Base-by-base conservation (phyloP, 2,329 filamentous ascomycete genomes). In the Coniosporium tulheliwenetii region DNA sequence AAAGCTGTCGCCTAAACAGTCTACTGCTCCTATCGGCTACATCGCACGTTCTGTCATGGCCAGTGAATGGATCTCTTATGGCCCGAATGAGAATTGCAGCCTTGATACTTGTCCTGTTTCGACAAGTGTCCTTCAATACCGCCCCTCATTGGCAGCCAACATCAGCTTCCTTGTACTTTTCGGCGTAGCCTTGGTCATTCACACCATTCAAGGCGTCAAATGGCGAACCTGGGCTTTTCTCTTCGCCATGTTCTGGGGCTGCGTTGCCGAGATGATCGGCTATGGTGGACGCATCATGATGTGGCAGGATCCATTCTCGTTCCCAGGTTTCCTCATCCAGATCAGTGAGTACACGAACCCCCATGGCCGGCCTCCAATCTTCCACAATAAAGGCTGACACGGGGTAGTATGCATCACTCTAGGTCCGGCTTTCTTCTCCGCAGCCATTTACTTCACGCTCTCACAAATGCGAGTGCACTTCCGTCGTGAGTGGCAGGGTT, bases 221-320 rank as follows among this genome's bases (percentile, higher is more conserved):
- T 70, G 66, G 50, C 64, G 63, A 42, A 72, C 73, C 47, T 77
- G 69, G 67, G 71, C 70, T 5, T 74, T 69, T 51, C 63, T 67
- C 57, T 53, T 67, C 29, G 70, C 66, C 0, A 59, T 75, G 43
- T 49, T 56, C 8, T 45, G 66, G 3, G 72, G 70, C 8, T 62
- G 68, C 7, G 44, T 67, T 2, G 63, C 70, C 36, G 72, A 75
- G 50, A 54, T 65, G 26, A 52, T 73, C 1, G 75, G 75, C 8
- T 79, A 79, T 49, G 58, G 63, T 10, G 73, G 70, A 2, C 64
- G 73, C 15, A 51, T 77, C 30, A 53, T 71, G 46, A 61, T 77
- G 54, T 57, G 70, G 53, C 48, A 62, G 39, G 70, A 76, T 47
- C 69, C 71, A 0, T 77, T 69, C 56, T 37, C 36, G 36, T 37